Evolutionary conservation across 78 protist genomes (phyloP), one percentile per base, ranked within the genome.

Genomic region (Speleostelium caveatum): DNA sequence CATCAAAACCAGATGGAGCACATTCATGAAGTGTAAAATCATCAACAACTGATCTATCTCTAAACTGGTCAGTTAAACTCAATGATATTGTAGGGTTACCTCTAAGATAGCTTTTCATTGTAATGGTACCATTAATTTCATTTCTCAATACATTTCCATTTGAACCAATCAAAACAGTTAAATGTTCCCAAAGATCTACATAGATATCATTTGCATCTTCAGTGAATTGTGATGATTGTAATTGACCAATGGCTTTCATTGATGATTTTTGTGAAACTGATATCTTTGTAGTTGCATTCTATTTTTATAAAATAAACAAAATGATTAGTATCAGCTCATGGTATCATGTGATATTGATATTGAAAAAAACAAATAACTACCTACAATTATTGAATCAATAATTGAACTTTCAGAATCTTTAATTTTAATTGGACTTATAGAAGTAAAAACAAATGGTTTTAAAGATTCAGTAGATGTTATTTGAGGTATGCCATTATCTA

Each of bases 401-500:
- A 83, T 67, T 32, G 91, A 83, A 3, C 59, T 63, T 69, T 32
- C 66, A 0, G 35, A 24, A 17, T 59, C 36, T 69, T 41, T 33
- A 41, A 24, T 22, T 83, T 83, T 73, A 45, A 59, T 35, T 33
- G 8, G 35, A 26, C 38, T 55, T 19, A 77, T 86, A 21, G 93
- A 73, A n/a, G 93, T 86, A 30, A 86, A 85, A 58, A 96, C 90
- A 53, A 76, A 93, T 35, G 96, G 55, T 86, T 93, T 94, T 26
- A 97, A 90, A 24, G 65, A 33, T 71, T 96, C 96, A 4, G 97
- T 95, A 7, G 97, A 51, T 21, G 96, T 94, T n/a, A 26, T 33
- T 87, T 97, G 99, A 41, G 92, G 89, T 66, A 78, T 65, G 8
- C 99, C 98, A 56, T 53, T 86, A 55, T 80, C 97, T 59, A 97